Evolutionary conservation across 2,329 filamentous ascomycete species (phyloP).

Genomic region (Coniochaeta sp.): DNA sequence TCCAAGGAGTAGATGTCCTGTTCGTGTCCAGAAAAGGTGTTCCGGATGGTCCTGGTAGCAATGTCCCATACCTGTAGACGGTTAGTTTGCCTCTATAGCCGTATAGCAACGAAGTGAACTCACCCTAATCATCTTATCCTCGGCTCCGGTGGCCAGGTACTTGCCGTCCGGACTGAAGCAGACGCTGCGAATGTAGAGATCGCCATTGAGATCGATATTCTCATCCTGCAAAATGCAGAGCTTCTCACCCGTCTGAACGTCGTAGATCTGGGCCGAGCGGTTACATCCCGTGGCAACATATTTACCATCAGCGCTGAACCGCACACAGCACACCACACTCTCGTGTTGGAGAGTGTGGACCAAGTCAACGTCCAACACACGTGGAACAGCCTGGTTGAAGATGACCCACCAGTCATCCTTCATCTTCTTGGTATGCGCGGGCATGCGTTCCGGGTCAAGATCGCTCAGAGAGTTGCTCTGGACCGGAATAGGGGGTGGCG

Average conservation of each 20-base stretch:
- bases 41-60: conserved; percentile 69
- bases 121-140: conserved; percentile 95
- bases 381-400: conserved; percentile 87
- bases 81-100: conserved; percentile 7
- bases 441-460: conserved; percentile 77
- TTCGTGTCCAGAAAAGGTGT: conserved; percentile 93
- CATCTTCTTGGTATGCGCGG: conserved; percentile 80
- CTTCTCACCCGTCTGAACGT: conserved; percentile 79
- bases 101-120: conserved; percentile 22
- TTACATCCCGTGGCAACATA: conserved; percentile 97
- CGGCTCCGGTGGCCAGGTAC: conserved; percentile 89
- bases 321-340: conserved; percentile 95
- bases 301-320: conserved; percentile 92
- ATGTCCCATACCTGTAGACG: conserved; percentile 90
- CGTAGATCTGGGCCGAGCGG: conserved; percentile 97
- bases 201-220: conserved; percentile 76
- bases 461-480: conserved; percentile 67
- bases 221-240: conserved; percentile 88
- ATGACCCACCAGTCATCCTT: conserved; percentile 92
- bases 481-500: conserved; percentile 19
- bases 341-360: conserved; percentile 90
- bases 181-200: conserved; percentile 94
- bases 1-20: conserved; percentile 98
- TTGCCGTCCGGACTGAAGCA: conserved; percentile 97
- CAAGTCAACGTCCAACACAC: conserved; percentile 85